Evolutionary conservation across 805 yeast species (phyloP), one percentile per base, ranked within the genome.

Genomic region (Candida saitoana): DNA sequence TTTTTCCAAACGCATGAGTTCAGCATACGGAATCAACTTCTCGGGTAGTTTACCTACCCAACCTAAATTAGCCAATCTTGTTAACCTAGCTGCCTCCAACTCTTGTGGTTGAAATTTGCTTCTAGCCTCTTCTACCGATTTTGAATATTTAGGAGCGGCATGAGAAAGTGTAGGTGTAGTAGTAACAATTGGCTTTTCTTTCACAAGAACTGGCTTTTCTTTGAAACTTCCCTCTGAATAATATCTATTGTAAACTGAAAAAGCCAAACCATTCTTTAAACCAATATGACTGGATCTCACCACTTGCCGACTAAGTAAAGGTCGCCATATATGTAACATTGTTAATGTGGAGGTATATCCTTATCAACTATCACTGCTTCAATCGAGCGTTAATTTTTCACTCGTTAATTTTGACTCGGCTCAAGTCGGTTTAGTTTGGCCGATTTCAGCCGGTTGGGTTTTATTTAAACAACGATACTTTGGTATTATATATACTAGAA

Each of bases 1-100:
- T 52, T 87, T 87, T 57, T 93, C 99, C 42, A 91, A 62, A 42
- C 99, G 73, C 85, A 89, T 82, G 42, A 93, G 68, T 56, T 88
- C 95, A 34, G 96, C 95, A 58, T 89, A 93, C 0, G 99, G 98
- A 35, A 87, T 82, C 79, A 82, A 71, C 43, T 72, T 72, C 33
- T 68, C 71, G 0, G 99, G 98, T 18, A 93, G 70, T 25, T 72
- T 69, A 1, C 79, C 67, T 12, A 87, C 69, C 57, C 71, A 67
- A 5, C 70, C 73, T 27, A 69, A 54, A 9, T 59, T 60, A 2
- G 69, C 70, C 32, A 65, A 48, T 47, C 89, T 66, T 9, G 77
- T 76, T 20, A 69, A 60, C 34, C 74, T 68, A 6, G 83, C 87
- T 2, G 69, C 67, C 44, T 67, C 71, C 7, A 73, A 49, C 47